Evolutionary conservation across 192 early-diverging fungal species (phyloP).

Genomic region (Oehlia diaphana): DNA sequence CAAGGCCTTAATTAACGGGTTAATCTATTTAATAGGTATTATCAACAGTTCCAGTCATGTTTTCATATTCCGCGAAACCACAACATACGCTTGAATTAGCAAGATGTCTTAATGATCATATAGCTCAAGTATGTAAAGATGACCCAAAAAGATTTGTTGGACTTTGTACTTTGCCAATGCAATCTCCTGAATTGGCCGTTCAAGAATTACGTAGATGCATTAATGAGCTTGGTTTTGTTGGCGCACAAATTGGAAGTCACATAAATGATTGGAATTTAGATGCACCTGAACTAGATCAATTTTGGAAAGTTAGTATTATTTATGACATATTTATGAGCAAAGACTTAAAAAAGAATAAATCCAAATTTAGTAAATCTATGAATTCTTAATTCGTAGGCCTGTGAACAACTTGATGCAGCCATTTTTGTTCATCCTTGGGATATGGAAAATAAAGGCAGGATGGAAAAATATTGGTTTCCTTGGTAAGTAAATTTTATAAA

Average conservation of each 20-base stretch:
- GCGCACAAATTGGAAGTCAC: constrained; percentile 67
- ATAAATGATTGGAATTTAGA: constrained; percentile 70
- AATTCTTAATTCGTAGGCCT: constrained; percentile 38
- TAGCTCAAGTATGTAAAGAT: constrained; percentile 57
- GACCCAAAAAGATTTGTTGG: constrained; percentile 64
- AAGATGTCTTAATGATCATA: constrained; percentile 56
- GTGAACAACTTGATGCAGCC: constrained; percentile 60
- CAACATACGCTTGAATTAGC: constrained; percentile 60
- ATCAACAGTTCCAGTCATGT: constrained; percentile 68
- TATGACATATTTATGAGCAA: neutral
- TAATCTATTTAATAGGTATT: constrained; percentile 44
- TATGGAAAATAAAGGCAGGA: constrained; percentile 59
- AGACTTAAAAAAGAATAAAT: neutral
- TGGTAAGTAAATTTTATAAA: constrained; percentile 40
- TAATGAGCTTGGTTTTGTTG: constrained; percentile 59
- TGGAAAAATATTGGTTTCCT: constrained; percentile 72
- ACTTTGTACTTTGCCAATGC: constrained; percentile 69
- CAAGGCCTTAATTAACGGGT: too few relatives aligned
- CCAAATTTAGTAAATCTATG: neutral
- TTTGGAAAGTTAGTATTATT: constrained; percentile 47
- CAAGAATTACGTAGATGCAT: constrained; percentile 63
- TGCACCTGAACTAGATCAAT: constrained; percentile 62
- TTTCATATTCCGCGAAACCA: constrained; percentile 53
- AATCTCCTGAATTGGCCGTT: constrained; percentile 62
- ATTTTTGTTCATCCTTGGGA: constrained; percentile 74